Evolutionary conservation across 306 rosid genomes (phyloP).

Genomic region (Myrica gale): DNA sequence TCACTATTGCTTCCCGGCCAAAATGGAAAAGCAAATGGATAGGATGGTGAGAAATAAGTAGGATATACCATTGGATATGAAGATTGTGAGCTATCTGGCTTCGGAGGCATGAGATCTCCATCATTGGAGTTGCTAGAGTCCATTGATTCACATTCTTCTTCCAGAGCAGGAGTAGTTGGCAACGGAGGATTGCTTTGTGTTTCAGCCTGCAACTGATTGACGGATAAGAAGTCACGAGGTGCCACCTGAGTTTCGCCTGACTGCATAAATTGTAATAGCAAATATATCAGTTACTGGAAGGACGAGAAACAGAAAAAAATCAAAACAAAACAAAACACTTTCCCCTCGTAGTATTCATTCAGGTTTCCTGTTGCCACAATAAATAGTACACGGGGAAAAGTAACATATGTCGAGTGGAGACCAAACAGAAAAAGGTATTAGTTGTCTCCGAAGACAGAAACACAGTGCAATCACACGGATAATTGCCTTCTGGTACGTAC

Average conservation of each 20-base stretch:
- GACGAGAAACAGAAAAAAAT: background rate
- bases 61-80: constrained; percentile 70
- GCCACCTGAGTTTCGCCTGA: constrained; percentile 55
- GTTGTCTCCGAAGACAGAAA: constrained; percentile 10
- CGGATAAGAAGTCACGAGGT: constrained; percentile 64
- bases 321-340: background rate
- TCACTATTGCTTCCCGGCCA: constrained; percentile 71
- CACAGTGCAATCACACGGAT: constrained; percentile 8
- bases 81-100: constrained; percentile 47
- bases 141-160: constrained; percentile 95
- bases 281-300: constrained; percentile 20
- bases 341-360: background rate
- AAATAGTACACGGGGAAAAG: background rate
- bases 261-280: constrained; percentile 48
- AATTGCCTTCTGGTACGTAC: background rate
- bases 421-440: constrained; percentile 12
- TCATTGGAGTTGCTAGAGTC: constrained; percentile 87
- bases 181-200: constrained; percentile 58
- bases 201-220: constrained; percentile 45
- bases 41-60: constrained; percentile 65
- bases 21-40: constrained; percentile 66
- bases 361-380: background rate
- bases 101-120: constrained; percentile 59
- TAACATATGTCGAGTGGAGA: background rate
- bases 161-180: constrained; percentile 75